Evolutionary conservation across 371 early-diverging fungal species (phyloP), one percentile per base, ranked within the genome.

Genomic region (Syncephalastrum contaminatum): DNA sequence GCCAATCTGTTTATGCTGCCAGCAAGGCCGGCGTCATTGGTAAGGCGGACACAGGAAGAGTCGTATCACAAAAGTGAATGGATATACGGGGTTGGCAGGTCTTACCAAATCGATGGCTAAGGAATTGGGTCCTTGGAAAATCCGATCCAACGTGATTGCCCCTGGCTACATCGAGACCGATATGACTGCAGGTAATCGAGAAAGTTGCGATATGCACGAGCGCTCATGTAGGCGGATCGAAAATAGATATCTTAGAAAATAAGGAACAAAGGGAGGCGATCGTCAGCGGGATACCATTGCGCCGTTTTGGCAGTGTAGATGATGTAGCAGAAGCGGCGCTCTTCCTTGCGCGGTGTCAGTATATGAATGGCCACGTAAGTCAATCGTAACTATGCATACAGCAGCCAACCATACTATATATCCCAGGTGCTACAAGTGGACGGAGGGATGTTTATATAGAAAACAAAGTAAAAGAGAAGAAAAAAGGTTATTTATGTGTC

Each of bases 91-190:
- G 10, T 46, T 47, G 22, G 43, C 30, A 83, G 88, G 89, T 4
- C 93, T 92, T 58, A 88, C 94, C 10, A 83, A 86, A 46, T 82
- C 91, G 12, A 66, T 94, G 16, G 92, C 96, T 5, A 85, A 80
- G 63, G 96, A 95, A 64, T 63, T 92, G 1, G 94, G 88, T 0
- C 82, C 88, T 8, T 70, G 72, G 0, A 82, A 85, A 13, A 80
- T 95, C 12, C 70, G 92, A 39, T 93, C 90, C 6, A 93, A 92
- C 72, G 83, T 83, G 1, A 83, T 95, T 62, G 89, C 92, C 6
- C 96, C 96, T 12, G 96, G 96, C n/a, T 92, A 84, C 56, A 89
- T 94, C 27, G 86, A 85, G 5, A 93, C 95, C 0, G 90, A 92
- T 51, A 90, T 95, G 88, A 93, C 90, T 22, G 53, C 67, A 16